These are phyloP conservation scores for Nemania sp. DNA, from an alignment of 2,329 filamentous ascomycete species.

Conservation along the genomic window DNA sequence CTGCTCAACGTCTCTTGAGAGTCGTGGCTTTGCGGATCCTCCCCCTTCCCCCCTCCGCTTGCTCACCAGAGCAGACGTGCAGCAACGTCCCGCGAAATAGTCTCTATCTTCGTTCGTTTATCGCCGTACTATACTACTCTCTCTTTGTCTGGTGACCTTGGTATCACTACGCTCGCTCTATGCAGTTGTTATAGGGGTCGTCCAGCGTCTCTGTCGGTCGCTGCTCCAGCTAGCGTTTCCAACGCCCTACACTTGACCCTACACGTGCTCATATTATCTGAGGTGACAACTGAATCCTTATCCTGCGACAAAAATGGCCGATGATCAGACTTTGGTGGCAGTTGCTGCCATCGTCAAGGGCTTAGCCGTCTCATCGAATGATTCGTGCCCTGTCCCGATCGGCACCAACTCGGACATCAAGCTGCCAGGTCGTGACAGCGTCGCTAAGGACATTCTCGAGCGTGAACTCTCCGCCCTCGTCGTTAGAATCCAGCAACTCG, in stretches of 20 bases:
- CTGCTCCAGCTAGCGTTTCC: conserved; percentile 22
- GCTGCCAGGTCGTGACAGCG: conserved; percentile 76
- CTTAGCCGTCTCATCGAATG: conserved; percentile 52
- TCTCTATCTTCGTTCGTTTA: conserved; percentile 16
- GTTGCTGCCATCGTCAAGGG: conserved; percentile 58
- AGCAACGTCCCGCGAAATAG: conserved; percentile 17
- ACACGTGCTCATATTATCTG: neutral
- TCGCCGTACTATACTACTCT: conserved; percentile 7
- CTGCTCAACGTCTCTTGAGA: neutral
- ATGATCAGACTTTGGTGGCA: conserved; percentile 59
- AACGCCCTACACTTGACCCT: neutral
- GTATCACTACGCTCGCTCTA: conserved; percentile 26
- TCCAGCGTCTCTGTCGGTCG: conserved; percentile 33
- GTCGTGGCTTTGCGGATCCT: neutral
- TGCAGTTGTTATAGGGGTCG: conserved; percentile 33
- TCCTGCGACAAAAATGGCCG: conserved; percentile 49
- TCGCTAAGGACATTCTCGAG: conserved; percentile 80
- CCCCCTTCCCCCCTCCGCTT: conserved; percentile 1
- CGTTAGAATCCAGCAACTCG: conserved; percentile 78
- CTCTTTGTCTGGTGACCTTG: conserved; percentile 14
- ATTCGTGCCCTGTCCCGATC: conserved; percentile 46
- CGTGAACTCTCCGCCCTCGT: conserved; percentile 80
- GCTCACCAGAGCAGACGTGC: conserved; percentile 16
- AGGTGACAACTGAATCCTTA: conserved; percentile 3
- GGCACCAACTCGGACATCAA: conserved; percentile 58